Percentiles rank a stretch among this genome's conserved stretches.
Conservation (phyloP, 306 rosid genomes). For the Quercus engelmannii region DNA sequence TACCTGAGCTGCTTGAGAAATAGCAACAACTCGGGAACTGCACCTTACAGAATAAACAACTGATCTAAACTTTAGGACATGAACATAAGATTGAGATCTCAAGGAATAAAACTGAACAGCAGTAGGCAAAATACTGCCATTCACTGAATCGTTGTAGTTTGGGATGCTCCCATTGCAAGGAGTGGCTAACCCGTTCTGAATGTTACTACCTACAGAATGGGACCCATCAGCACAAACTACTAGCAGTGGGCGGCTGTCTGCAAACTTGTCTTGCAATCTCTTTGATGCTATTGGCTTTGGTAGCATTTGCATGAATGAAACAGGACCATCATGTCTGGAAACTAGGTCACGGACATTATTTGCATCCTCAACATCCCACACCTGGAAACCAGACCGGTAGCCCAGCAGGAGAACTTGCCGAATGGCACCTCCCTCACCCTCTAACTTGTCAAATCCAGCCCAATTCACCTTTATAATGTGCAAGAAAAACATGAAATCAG, state of each 20-base stretch:
- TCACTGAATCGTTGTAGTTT: constrained; percentile 51
- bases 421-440: constrained; percentile 51
- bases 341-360: constrained; percentile 73
- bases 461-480: constrained; percentile 63
- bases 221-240: constrained; percentile 76
- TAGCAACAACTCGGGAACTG: constrained; percentile 80
- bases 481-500: constrained; percentile 9
- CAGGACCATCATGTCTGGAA: constrained; percentile 81
- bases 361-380: constrained; percentile 98
- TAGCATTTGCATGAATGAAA: constrained; percentile 84
- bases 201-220: constrained; percentile 48
- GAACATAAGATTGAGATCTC: constrained; percentile 77
- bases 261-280: constrained; percentile 60
- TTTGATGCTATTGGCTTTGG: constrained; percentile 72
- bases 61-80: constrained; percentile 83
- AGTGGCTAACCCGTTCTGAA: constrained; percentile 46
- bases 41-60: constrained; percentile 83
- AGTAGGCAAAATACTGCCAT: constrained; percentile 66
- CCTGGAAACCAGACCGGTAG: constrained; percentile 87
- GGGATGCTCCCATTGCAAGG: constrained; percentile 44
- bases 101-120: constrained; percentile 77
- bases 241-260: constrained; percentile 64
- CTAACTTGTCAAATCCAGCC: constrained; percentile 96
- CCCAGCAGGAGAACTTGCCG: constrained; percentile 85
- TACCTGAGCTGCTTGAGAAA: constrained; percentile 90